These are phyloP conservation scores for Arabidopsis hybrid DNA, from an alignment of 441 rosid genomes.

Conservation along the genomic window DNA sequence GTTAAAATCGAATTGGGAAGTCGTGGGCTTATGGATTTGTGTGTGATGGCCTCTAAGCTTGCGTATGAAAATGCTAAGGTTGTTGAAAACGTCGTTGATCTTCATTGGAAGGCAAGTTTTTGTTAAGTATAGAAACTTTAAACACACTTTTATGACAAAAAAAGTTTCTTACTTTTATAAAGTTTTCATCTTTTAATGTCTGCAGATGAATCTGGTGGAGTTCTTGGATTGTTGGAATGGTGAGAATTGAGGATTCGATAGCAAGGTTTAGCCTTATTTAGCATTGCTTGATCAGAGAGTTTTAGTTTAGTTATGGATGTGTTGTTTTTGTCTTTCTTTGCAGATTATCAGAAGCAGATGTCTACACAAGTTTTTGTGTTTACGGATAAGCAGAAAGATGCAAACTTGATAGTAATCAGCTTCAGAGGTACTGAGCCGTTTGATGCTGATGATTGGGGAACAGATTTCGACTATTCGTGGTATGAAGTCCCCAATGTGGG, in stretches of 20 bases:
- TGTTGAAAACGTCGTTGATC: constrained; percentile 60
- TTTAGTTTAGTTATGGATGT: constrained; percentile 6
- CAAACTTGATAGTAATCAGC: constrained; percentile 72
- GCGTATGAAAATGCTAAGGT: constrained; percentile 77
- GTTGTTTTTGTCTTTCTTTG: constrained; percentile 28
- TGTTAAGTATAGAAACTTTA: constrained; percentile 7
- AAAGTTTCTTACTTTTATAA: constrained; percentile 21
- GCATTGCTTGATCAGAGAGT: neutral
- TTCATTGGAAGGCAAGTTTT: constrained; percentile 75
- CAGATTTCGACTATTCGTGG: constrained; percentile 89
- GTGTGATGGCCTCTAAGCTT: constrained; percentile 80
- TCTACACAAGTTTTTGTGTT: constrained; percentile 78
- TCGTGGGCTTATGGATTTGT: constrained; percentile 68
- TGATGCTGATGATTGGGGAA: constrained; percentile 82
- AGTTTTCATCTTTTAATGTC: constrained; percentile 10
- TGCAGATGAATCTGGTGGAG: constrained; percentile 70
- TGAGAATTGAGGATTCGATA: constrained; percentile 34
- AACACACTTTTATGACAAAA: neutral
- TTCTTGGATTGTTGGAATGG: constrained; percentile 80
- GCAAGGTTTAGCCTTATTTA: neutral
- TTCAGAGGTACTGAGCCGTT: constrained; percentile 91
- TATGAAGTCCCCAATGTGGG: constrained; percentile 75
- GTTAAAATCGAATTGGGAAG: constrained; percentile 48
- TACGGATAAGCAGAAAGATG: constrained; percentile 76
- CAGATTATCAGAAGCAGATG: constrained; percentile 73